Evolutionary conservation across 140 eudicot species (phyloP).

Genomic region (Erigeron philadelphicus): DNA sequence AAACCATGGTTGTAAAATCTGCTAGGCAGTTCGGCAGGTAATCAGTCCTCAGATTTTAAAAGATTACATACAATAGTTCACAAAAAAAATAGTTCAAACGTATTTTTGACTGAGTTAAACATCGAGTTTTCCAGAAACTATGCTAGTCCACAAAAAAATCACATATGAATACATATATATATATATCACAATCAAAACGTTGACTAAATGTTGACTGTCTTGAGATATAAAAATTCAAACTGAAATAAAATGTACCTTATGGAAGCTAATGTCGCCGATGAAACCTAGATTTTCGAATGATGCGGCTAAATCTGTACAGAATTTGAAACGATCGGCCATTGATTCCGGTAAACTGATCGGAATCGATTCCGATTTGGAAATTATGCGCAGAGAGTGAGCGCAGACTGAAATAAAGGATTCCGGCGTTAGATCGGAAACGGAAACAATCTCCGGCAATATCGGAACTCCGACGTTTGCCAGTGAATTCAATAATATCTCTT

Average conservation of each 20-base stretch:
- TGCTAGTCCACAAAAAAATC: neutral
- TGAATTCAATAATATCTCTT: conserved; percentile 52
- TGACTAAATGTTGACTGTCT: no score
- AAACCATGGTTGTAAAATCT: no score
- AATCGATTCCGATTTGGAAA: conserved; percentile 38
- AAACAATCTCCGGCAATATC: conserved; percentile 41
- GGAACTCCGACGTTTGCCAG: conserved; percentile 50
- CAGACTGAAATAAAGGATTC: conserved; percentile 41
- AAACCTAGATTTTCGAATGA: conserved; percentile 48
- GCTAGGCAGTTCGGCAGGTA: no score
- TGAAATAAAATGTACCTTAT: conserved; percentile 38
- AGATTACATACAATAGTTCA: no score
- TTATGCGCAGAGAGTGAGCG: conserved; percentile 44
- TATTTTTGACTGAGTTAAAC: no score
- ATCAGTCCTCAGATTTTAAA: no score
- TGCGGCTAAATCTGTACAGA: conserved; percentile 59
- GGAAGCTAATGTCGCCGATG: conserved; percentile 59
- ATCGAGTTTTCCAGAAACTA: no score
- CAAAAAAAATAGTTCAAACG: no score
- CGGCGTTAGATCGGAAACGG: conserved; percentile 47
- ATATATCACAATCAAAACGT: no score
- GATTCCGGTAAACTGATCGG: conserved; percentile 50
- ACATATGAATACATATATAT: neutral
- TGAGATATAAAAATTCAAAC: conserved; percentile 8
- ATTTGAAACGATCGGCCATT: conserved; percentile 51